Percentiles rank a stretch among this genome's conserved stretches.
Conservation (phyloP, 2,329 filamentous ascomycete genomes). For the Davidsoniella neocaledoniae region DNA sequence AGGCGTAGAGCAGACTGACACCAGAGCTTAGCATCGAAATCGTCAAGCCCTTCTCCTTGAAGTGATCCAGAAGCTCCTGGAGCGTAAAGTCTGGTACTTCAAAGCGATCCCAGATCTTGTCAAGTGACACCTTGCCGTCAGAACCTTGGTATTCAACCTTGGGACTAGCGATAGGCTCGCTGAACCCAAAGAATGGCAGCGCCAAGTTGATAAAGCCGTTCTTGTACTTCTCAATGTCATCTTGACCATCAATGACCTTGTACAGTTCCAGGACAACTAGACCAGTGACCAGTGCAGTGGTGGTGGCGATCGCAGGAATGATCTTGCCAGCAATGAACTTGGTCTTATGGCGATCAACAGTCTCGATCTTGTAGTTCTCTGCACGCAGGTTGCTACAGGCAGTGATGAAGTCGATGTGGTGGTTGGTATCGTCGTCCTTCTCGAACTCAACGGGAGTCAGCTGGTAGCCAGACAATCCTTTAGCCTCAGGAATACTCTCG, state of each 20-base stretch:
- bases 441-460: slow-evolving; percentile 89
- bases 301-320: slow-evolving; percentile 94
- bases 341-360: slow-evolving; percentile 88
- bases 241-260: slow-evolving; percentile 93
- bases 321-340: slow-evolving; percentile 99
- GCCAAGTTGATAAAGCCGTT: slow-evolving; percentile 97
- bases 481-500: slow-evolving; percentile 58
- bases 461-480: slow-evolving; percentile 72
- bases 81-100: slow-evolving; percentile 78
- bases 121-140: slow-evolving; percentile 63
- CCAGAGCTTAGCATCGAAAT: slow-evolving; percentile 96
- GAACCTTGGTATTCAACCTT: slow-evolving; percentile 80
- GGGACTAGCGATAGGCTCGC: slow-evolving; percentile 83
- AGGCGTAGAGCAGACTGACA: slow-evolving; percentile 83
- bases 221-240: slow-evolving; percentile 97
- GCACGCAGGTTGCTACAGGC: slow-evolving; percentile 91
- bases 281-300: slow-evolving; percentile 86
- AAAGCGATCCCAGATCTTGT: slow-evolving; percentile 97
- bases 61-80: slow-evolving; percentile 65
- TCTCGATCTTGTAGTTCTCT: slow-evolving; percentile 93
- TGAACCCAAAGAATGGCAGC: slow-evolving; percentile 95
- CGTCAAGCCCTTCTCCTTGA: slow-evolving; percentile 62
- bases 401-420: slow-evolving; percentile 98
- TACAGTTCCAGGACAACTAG: slow-evolving; percentile 84
- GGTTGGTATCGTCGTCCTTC: slow-evolving; percentile 95